Conservation (phyloP, 257 asterid species). For the Cynanchum wilfordii region DNA sequence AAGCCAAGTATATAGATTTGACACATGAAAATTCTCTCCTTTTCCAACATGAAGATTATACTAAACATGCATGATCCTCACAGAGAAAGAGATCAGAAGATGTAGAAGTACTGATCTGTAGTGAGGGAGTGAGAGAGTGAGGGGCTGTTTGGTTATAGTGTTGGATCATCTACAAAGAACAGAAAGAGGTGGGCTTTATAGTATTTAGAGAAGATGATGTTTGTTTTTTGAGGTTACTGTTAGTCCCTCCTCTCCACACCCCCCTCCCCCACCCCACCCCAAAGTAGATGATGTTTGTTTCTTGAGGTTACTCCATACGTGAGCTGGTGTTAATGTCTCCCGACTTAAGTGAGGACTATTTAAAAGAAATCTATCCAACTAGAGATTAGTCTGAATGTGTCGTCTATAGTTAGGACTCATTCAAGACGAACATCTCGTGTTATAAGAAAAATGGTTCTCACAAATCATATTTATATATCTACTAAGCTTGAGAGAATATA, state of each 20-base stretch:
- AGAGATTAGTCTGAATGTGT: too few species aligned
- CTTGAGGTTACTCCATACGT: too few species aligned
- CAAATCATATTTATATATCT: conserved; percentile 9
- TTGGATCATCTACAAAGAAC: conserved; percentile 17
- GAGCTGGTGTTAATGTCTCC: too few species aligned
- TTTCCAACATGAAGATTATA: conserved; percentile 33
- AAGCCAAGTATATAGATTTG: background rate
- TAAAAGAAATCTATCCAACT: too few species aligned
- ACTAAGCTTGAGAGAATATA: background rate
- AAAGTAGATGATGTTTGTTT: too few species aligned
- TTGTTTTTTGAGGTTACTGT: conserved; percentile 24
- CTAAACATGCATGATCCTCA: conserved; percentile 12
- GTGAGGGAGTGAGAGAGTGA: too few species aligned
- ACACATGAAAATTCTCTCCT: background rate
- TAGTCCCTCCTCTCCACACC: background rate
- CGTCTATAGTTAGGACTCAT: too few species aligned
- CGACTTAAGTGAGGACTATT: too few species aligned
- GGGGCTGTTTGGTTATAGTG: background rate
- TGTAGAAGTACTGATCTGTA: too few species aligned
- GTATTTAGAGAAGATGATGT: conserved; percentile 32
- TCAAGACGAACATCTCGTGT: too few species aligned
- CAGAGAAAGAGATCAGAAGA: background rate
- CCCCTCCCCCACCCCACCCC: too few species aligned
- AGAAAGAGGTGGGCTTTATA: conserved; percentile 40
- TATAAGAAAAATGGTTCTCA: background rate